Base-by-base conservation (phyloP, 2,329 filamentous ascomycete genomes). In the Trichophyton verrucosum region DNA sequence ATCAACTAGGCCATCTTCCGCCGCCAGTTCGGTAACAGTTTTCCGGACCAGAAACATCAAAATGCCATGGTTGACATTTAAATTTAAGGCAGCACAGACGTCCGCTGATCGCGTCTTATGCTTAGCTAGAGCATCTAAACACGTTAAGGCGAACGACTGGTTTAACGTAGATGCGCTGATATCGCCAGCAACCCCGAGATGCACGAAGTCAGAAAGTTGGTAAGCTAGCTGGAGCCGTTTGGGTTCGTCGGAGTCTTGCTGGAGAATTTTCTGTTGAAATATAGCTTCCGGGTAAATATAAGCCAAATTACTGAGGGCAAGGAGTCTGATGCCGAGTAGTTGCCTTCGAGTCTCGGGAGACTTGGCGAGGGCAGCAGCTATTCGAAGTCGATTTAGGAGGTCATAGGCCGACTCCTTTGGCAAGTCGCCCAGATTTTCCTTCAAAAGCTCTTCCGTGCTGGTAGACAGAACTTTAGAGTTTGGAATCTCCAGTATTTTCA, bases 31-130 rank as follows among this genome's bases (percentile, higher is more conserved):
- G 17, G 87, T 86, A 61, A 97, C 88, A 8, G 91, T 89, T 73
- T 95, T 96, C 61, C 92, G 84, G 57, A 96, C 87, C 66, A 96
- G 83, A 69, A 96, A 97, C 66, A 97, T 87, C 51, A 99, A 80
- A 33, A 97, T 87, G 13, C 94, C 95, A 68, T 99, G 95, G 68
- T 95, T 97, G 42, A 97, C 92, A 67, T 92, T 96, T 60, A 95
- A 89, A 68, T 91, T 95, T 47, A 99, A 78, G n/a, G 94, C 91
- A 47, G 89, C 86, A 64, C 91, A 86, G 24, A 99, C 87, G 71
- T 99, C 94, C 38, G 84, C 78, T 33, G 86, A 83, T 69, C 90
- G 91, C 61, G 81, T 77, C 67, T 88, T 86, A 70, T 89, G 89
- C 69, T 85, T 87, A 5, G 89, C 85, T 61, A 99, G 80, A n/a